Percentiles rank a stretch among this genome's conserved stretches.
phyloP scores from a whole-genome alignment of 768 basidiomycete genomes.

The Boletus insuetus region DNA sequence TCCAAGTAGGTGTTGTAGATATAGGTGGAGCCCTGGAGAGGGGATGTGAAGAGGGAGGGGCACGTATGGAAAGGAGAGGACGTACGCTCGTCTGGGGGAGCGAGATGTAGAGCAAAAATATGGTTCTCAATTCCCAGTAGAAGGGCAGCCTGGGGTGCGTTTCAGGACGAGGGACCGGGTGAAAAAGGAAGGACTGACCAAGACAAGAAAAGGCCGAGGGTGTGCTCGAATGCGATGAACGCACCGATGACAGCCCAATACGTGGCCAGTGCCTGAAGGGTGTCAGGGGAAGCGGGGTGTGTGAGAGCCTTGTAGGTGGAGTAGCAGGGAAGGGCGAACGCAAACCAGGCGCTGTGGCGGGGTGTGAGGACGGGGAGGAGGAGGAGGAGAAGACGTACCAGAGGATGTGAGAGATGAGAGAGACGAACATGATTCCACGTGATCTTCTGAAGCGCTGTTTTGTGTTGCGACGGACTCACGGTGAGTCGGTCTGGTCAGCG shows the following conservation, averaged over 20 bases:
- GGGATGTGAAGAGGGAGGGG: conserved; percentile 2
- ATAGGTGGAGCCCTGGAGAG: conserved; percentile 61
- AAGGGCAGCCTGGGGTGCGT: conserved; percentile 60
- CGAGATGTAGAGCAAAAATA: conserved; percentile 63
- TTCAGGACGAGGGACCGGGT: conserved; percentile 1
- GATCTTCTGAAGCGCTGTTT: background rate
- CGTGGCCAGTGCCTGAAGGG: conserved; percentile 54
- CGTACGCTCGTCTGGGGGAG: conserved; percentile 68
- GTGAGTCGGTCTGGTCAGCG: no score
- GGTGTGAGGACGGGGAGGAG: background rate
- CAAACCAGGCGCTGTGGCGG: conserved; percentile 64
- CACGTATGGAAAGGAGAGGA: conserved; percentile 1
- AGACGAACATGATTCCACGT: conserved; percentile 41
- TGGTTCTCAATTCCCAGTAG: conserved; percentile 71
- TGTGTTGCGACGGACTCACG: no score
- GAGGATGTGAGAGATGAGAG: conserved; percentile 47
- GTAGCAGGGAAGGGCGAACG: conserved; percentile 61
- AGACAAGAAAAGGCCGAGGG: conserved; percentile 60
- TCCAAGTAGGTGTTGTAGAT: conserved; percentile 58
- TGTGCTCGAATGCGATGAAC: conserved; percentile 60
- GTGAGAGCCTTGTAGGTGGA: conserved; percentile 66
- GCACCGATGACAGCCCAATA: conserved; percentile 66
- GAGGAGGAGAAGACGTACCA: conserved; percentile 34
- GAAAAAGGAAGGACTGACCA: conserved; percentile 43
- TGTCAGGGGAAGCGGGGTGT: conserved; percentile 48